Percentiles rank a stretch among this genome's conserved stretches.
phyloP scores from a whole-genome alignment of 2,329 filamentous ascomycete genomes.

The Diaporthe ilicicola region DNA sequence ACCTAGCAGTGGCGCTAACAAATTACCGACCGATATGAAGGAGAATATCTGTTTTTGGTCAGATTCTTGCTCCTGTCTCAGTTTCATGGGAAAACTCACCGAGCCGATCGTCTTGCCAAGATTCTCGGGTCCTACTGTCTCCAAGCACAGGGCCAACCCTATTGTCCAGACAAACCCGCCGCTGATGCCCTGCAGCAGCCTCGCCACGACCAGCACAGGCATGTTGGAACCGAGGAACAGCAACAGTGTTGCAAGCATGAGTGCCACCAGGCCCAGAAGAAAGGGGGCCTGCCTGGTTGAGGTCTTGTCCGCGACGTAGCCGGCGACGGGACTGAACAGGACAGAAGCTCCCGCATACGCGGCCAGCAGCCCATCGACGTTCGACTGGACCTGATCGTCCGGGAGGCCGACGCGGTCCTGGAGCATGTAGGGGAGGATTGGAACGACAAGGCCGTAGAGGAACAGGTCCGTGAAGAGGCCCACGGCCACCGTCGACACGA shows the following conservation, averaged over 20 bases:
- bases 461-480: constrained; percentile 67
- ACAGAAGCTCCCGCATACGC: constrained; percentile 63
- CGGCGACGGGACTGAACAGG: constrained; percentile 59
- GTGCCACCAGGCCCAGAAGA: constrained; percentile 59
- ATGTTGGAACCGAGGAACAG: constrained; percentile 60
- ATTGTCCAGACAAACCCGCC: constrained; percentile 68
- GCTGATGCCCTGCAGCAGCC: constrained; percentile 65
- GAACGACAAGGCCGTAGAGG: constrained; percentile 66
- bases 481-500: constrained; percentile 62
- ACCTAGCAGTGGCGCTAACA: constrained; percentile 66
- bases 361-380: constrained; percentile 62
- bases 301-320: constrained; percentile 62
- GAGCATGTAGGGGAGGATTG: constrained; percentile 66
- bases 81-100: constrained; percentile 41
- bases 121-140: constrained; percentile 63
- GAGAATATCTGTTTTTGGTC: constrained; percentile 56
- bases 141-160: constrained; percentile 65
- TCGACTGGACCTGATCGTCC: constrained; percentile 56
- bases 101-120: constrained; percentile 69
- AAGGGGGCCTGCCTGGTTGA: constrained; percentile 65
- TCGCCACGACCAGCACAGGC: constrained; percentile 57
- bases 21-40: constrained; percentile 64
- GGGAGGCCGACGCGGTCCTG: constrained; percentile 58
- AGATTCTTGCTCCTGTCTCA: not conserved
- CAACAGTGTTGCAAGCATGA: constrained; percentile 63